Percentiles rank a stretch among this genome's conserved stretches.
These are phyloP conservation scores for Allantophomopsis cytisporea DNA, from an alignment of 2,329 filamentous ascomycete species.

Conservation along the genomic window DNA sequence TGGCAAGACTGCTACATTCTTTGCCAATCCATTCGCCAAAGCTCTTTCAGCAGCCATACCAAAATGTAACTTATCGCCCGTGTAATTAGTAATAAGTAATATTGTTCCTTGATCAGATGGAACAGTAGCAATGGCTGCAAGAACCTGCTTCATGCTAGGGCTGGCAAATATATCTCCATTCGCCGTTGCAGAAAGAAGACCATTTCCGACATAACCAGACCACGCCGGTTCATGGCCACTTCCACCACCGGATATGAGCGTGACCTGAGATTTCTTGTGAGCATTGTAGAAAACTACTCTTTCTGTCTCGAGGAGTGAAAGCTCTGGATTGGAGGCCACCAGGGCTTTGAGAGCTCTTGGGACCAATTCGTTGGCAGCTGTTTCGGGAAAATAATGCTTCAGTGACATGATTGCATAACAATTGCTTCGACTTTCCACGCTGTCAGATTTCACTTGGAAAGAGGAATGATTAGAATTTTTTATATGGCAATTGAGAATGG, in stretches of 20 bases:
- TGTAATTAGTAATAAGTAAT: constrained; percentile 24
- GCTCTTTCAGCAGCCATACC: constrained; percentile 25
- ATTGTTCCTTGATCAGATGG: constrained; percentile 18
- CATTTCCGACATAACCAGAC: constrained; percentile 21
- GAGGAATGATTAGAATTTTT: too few species aligned
- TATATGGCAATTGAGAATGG: too few species aligned
- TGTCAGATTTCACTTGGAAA: too few species aligned
- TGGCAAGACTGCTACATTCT: background rate
- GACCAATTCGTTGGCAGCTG: constrained; percentile 29
- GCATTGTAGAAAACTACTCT: constrained; percentile 31
- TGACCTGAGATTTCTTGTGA: constrained; percentile 16
- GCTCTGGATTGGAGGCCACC: constrained; percentile 26
- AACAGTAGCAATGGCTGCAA: constrained; percentile 20
- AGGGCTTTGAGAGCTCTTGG: constrained; percentile 31
- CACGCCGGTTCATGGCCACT: constrained; percentile 23
- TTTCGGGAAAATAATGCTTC: constrained; percentile 38
- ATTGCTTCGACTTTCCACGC: too few species aligned
- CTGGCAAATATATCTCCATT: constrained; percentile 22
- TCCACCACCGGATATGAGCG: constrained; percentile 15
- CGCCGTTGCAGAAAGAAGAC: constrained; percentile 20
- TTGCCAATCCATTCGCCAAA: constrained; percentile 17
- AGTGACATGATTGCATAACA: constrained; percentile 25
- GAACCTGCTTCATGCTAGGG: constrained; percentile 22
- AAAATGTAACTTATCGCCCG: constrained; percentile 27
- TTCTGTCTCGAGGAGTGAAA: constrained; percentile 28